Base-by-base conservation (phyloP, 495 filamentous ascomycete genomes). In the Neurospora terricola region DNA sequence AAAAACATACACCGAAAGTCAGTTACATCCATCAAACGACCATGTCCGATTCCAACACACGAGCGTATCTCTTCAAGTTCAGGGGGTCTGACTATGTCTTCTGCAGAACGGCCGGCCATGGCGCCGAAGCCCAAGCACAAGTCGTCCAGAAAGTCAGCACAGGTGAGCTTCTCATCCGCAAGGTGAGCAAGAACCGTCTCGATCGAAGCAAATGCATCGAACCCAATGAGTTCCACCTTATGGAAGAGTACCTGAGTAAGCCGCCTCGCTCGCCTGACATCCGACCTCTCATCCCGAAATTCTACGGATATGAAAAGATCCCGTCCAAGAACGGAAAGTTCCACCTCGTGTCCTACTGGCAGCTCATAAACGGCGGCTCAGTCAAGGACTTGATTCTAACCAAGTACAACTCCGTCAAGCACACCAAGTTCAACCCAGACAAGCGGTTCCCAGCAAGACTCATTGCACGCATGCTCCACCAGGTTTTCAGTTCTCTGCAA, bases 271-370 rank as follows among this genome's bases (percentile, higher is more conserved):
- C 38, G 39, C 42, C 36, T 1, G 42, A n/a, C 6, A 11, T 59
- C 21, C n/a, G 5, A 5, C 12, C 8, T 4, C 59, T 70, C 23
- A 70, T 71, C 18, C 12, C 42, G 21, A 18, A 73, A 9, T 40
- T 23, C 36, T 73, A 73, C 21, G 72, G 68, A 0, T 36, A 73
- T 37, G 72, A 73, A 5, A 70, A 73, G 42, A 70, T 73, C 37
- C 18, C n/a, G 4, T 54, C 72, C 9, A 59, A 54, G 7, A 21
- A 34, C 21, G 11, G 21, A 0, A 62, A 21, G 5, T 70, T 70
- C 16, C 42, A 71, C 16, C 70, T 70, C 5, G 37, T 62, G 4
- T 73, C 72, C 9, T 73, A 73, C 37, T 72, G 72, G 72, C 70
- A 71, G 34, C 45, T 74, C 12, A 30, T 30, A 14, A 72, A 71